Base-by-base conservation (phyloP, 73 alveolate species). In the Paramecium biaurelia region DNA sequence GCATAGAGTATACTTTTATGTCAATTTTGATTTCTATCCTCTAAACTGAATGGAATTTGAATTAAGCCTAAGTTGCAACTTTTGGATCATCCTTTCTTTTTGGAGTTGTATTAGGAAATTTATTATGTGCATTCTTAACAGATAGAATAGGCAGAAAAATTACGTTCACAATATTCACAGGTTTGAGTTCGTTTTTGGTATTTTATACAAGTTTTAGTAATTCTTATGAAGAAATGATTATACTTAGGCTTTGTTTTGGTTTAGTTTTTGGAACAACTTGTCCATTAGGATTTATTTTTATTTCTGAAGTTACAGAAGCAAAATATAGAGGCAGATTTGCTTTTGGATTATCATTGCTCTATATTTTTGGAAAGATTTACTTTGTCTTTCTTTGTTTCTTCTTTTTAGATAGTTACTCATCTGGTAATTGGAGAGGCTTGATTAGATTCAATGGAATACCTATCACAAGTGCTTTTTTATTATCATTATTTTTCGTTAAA, bases 391-490 rank as follows among this genome's bases (percentile, higher is more conserved):
- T 79, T 8, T 42, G 90, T 24, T 79, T 79, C 43, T 23, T 42
- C 14, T 79, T 79, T 34, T 63, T 79, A 43, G 72, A 79, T 24
- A 63, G 56, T 11, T 79, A 79, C 18, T 23, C 90, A 7, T 43
- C 90, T 42, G 90, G 90, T 9, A 79, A 79, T 79, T 79, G 90
- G 90, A 79, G 90, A 79, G 90, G 90, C 12, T 42, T 79, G n/a
- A 41, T 79, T 8, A 41, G 72, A 79, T 79, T 79, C 20, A 79
- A 79, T 79, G 38, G 37, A 4, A 9, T 79, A 9, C 90, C 90
- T 30, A 26, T 24, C n/a, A 20, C 56, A 12, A 14, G 20, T 12
- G 70, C 76, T 24, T 79, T 79, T 45, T 12, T 79, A 0, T 12
- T 41, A 10, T 34, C 87, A 9, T 42, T 41, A 14, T 79, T 79